Evolutionary conservation across 164 flowering plant genomes (phyloP).

Genomic region (Tetracentron sinense): DNA sequence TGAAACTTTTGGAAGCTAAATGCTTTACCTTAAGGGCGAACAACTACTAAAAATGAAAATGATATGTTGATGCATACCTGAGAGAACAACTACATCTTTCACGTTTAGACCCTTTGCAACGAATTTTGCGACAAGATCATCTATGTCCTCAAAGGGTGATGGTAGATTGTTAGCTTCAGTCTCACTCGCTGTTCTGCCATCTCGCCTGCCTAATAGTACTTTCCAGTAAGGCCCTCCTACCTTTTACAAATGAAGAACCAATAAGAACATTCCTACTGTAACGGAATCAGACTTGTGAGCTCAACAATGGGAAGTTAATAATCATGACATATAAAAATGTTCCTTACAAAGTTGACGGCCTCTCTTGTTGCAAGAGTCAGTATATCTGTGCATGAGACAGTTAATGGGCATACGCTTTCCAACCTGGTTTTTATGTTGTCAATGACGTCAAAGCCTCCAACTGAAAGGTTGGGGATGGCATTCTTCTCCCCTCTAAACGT

Average conservation of each 20-base stretch:
- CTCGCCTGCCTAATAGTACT: slow-evolving; percentile 54
- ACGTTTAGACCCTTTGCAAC: slow-evolving; percentile 56
- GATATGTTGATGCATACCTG: slow-evolving; percentile 34
- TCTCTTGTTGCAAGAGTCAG: slow-evolving; percentile 61
- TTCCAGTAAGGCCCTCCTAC: slow-evolving; percentile 65
- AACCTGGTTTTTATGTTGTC: slow-evolving; percentile 54
- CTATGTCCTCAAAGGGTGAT: slow-evolving; percentile 55
- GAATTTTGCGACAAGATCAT: slow-evolving; percentile 56
- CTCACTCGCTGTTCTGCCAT: slow-evolving; percentile 49
- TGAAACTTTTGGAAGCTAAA: too few species aligned
- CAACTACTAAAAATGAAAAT: neutral
- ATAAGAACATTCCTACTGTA: too few species aligned
- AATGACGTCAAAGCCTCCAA: slow-evolving; percentile 50
- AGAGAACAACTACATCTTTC: slow-evolving; percentile 69
- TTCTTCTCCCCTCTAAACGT: slow-evolving; percentile 54
- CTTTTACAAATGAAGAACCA: too few species aligned
- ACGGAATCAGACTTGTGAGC: too few species aligned
- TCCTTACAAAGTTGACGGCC: slow-evolving; percentile 43
- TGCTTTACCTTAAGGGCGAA: too few species aligned
- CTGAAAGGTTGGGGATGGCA: slow-evolving; percentile 42
- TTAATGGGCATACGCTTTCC: slow-evolving; percentile 49
- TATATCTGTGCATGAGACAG: slow-evolving; percentile 63
- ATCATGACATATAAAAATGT: too few species aligned
- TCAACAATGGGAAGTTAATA: too few species aligned
- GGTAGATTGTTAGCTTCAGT: slow-evolving; percentile 54